Evolutionary conservation across 116 monocot species (phyloP).

Genomic region (Cymodocea nodosa): DNA sequence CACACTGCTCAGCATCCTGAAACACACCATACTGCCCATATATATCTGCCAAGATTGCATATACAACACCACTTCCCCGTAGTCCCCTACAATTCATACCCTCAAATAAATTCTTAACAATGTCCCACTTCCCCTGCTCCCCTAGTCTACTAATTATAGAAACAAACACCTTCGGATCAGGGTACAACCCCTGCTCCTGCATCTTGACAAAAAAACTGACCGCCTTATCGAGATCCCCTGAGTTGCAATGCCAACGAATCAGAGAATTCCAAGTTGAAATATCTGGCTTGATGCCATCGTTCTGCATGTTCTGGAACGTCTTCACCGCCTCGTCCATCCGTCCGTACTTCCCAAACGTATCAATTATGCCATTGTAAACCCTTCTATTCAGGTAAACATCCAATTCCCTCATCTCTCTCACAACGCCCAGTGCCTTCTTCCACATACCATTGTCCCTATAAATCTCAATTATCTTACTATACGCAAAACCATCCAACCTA

Average conservation of each 20-base stretch:
- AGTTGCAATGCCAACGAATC: constrained; percentile 50
- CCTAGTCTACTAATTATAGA: constrained; percentile 45
- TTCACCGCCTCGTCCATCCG: constrained; percentile 32
- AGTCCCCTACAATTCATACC: constrained; percentile 43
- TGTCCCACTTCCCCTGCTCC: constrained; percentile 62
- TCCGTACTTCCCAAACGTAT: constrained; percentile 48
- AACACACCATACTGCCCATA: constrained; percentile 78
- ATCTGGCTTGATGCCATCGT: constrained; percentile 38
- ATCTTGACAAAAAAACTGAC: constrained; percentile 37
- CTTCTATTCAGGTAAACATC: constrained; percentile 24
- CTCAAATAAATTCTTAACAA: constrained; percentile 44
- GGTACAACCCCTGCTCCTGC: constrained; percentile 66
- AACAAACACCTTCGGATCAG: constrained; percentile 58
- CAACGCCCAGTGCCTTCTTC: constrained; percentile 48
- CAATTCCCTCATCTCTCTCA: constrained; percentile 44
- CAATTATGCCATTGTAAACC: constrained; percentile 52
- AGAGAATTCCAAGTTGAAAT: constrained; percentile 55
- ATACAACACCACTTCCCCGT: constrained; percentile 36
- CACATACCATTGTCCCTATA: constrained; percentile 85
- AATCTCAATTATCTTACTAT: constrained; percentile 31
- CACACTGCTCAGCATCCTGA: constrained; percentile 38
- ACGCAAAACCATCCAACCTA: constrained; percentile 19
- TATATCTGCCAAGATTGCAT: constrained; percentile 61
- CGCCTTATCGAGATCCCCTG: constrained; percentile 38
- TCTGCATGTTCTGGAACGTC: constrained; percentile 46